Percentiles rank a stretch among this genome's conserved stretches.
These are phyloP conservation scores for Aspergillus diversus DNA, from an alignment of 495 filamentous ascomycete species.

Conservation along the genomic window DNA sequence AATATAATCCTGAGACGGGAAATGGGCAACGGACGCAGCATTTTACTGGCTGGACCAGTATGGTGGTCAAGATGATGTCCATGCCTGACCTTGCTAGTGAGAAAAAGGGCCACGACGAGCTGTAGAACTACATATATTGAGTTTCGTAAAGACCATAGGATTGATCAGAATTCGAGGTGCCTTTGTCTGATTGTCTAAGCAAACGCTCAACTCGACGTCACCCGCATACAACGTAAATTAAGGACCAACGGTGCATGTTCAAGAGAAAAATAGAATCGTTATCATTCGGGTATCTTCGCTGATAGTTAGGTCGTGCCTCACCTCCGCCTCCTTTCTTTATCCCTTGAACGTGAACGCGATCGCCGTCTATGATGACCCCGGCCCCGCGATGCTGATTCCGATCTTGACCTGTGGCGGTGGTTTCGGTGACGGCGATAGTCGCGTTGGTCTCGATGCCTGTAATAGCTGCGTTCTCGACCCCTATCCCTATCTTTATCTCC, in stretches of 20 bases:
- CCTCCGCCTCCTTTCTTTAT: constrained; percentile 34
- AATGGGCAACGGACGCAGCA: constrained; percentile 93
- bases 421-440: constrained; percentile 38
- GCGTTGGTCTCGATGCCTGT: constrained; percentile 38
- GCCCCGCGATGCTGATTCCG: constrained; percentile 35
- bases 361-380: constrained; percentile 30
- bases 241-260: constrained; percentile 22
- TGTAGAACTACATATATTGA: constrained; percentile 30
- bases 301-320: constrained; percentile 29
- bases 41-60: constrained; percentile 97
- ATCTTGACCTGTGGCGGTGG: constrained; percentile 39
- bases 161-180: constrained; percentile 11
- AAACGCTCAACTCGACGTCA: constrained; percentile 18
- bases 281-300: constrained; percentile 33
- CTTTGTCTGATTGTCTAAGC: constrained; percentile 9
- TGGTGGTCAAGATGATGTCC: constrained; percentile 96
- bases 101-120: constrained; percentile 44
- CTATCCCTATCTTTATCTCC: constrained; percentile 36
- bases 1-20: constrained; percentile 94
- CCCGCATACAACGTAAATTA: neutral
- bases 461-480: constrained; percentile 41
- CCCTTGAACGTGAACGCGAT: constrained; percentile 37
- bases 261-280: constrained; percentile 30
- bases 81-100: constrained; percentile 64
- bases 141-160: constrained; percentile 30